Base-by-base conservation (phyloP, 2,329 filamentous ascomycete species). In the Pseudogymnoascus sp. region DNA sequence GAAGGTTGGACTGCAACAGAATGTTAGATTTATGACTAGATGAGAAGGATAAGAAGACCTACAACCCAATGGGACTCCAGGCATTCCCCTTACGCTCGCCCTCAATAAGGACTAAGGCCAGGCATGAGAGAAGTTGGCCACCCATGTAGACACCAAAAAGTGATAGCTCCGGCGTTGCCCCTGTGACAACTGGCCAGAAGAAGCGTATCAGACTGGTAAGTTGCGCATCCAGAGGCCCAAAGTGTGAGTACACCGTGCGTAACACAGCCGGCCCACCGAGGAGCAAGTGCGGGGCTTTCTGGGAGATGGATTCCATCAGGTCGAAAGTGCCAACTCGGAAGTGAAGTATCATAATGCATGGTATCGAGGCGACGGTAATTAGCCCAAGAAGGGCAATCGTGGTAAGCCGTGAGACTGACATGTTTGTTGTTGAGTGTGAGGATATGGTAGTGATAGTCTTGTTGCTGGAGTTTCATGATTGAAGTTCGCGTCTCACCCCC, bases 11-110 rank as follows among this genome's bases (percentile, higher is more conserved):
- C 46, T 53, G 23, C 14, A 31, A 28, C 8, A 31, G 3, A 0
- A 31, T 16, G 14, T 53, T 53, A 53, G 46, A 28, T 11, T 53
- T 11, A 6, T n/a, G 6, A 2, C 14, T 2, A 16, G 14, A 16
- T 28, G n/a, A 28, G 2, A 1, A 49, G 23, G 23, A 16, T 6
- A 16, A 3, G 7, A 53, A 31, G 3, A 71, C 77, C 62, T 75
- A 80, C 78, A 75, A 77, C 37, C 75, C 76, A 42, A 76, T 70
- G 16, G 76, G 61, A 5, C 71, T 77, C 60, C 76, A 72, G 11
- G 72, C 68, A 68, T 81, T 80, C 0, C 78, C 79, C 16, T 68
- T 68, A 43, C 80, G 72, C 70, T 78, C 74, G 9, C 77, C 72
- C 66, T 82, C 80, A 63, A 81, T 70, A 2, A 74, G 70, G 23